These are phyloP conservation scores for Pythium graminicola DNA, from an alignment of 352 stramenopile species.

Conservation along the genomic window DNA sequence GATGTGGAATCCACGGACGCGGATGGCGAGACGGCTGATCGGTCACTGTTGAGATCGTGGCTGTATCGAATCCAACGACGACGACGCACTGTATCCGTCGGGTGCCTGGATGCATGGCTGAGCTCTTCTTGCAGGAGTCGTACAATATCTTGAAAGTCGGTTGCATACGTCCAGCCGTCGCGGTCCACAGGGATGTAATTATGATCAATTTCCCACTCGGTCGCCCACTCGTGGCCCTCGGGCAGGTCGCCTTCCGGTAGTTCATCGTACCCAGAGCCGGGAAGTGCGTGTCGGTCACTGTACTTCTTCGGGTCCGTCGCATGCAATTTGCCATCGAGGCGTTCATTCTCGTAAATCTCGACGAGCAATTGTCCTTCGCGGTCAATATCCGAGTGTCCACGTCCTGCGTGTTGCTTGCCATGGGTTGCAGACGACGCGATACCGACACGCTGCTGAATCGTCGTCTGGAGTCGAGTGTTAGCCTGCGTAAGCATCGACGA, in stretches of 20 bases:
- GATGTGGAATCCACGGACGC: slow-evolving; percentile 37
- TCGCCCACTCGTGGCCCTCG: slow-evolving; percentile 70
- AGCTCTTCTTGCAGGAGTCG: slow-evolving; percentile 71
- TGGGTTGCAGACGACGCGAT: slow-evolving; percentile 8
- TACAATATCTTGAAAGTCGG: slow-evolving; percentile 73
- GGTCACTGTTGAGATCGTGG: slow-evolving; percentile 21
- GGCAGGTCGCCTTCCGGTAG: slow-evolving; percentile 60
- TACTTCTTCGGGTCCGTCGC: slow-evolving; percentile 65
- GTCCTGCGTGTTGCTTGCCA: slow-evolving; percentile 19
- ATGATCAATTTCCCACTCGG: slow-evolving; percentile 77
- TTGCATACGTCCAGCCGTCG: slow-evolving; percentile 80
- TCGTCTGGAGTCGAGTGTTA: slow-evolving; percentile 64
- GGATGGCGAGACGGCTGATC: slow-evolving; percentile 46
- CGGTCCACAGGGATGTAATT: slow-evolving; percentile 76
- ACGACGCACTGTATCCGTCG: slow-evolving; percentile 65
- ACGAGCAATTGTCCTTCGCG: slow-evolving; percentile 63
- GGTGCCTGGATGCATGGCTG: slow-evolving; percentile 77
- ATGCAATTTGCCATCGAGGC: slow-evolving; percentile 67
- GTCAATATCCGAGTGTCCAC: slow-evolving; percentile 46
- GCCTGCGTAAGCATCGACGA: slow-evolving; percentile 60
- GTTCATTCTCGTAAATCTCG: slow-evolving; percentile 84
- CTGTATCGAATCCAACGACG: slow-evolving; percentile 75
- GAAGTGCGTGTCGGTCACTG: slow-evolving; percentile 51
- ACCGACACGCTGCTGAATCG: slow-evolving; percentile 44
- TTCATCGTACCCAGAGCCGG: slow-evolving; percentile 52